Evolutionary conservation across 805 yeast species (phyloP), one percentile per base, ranked within the genome.

Genomic region (Myxozyma sirexii): DNA sequence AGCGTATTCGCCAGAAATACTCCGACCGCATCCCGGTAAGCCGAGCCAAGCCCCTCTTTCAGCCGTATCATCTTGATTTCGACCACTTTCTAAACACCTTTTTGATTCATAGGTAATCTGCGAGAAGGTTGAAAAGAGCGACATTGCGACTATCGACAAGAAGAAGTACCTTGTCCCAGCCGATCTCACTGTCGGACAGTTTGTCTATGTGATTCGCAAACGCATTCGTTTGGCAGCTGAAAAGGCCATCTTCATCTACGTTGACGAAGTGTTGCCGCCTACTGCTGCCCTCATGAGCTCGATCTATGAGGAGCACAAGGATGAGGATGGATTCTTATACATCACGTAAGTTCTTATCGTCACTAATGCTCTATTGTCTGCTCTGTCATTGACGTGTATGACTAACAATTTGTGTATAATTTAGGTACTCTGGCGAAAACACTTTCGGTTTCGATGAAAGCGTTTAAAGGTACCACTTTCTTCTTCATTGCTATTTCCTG

Each of bases 231-330:
- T 94, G 65, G 97, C 97, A 49, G 88, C 97, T 29, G 99, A 94
- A 75, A 92, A 93, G 85, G 99, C 99, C 45, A 93, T 94, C 66
- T 94, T 94, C 76, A 91, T 94, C 67, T 94, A 94, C 74, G 97
- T 94, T 65, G 93, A 94, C 72, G 99, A 94, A 74, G 91, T 94
- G 58, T 82, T 94, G 68, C 99, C 99, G 10, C 98, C 98, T 48
- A 94, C 99, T 2, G 97, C 98, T 21, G 96, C 98, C 17, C 82
- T 94, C 67, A 90, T 94, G 94, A 87, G 96, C 69, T 83, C 94
- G 24, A 88, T 94, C 65, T 94, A 94, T 72, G 96, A 92, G 70
- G 97, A 94, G 75, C 97, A 94, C 76, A 91, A 91, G 77, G 99
- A 94, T 73, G 93, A 93, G 72, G 99, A 94, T 74, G 99, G 99